These are phyloP conservation scores for Suillus americanus DNA, from an alignment of 768 basidiomycete species.

Conservation along the genomic window DNA sequence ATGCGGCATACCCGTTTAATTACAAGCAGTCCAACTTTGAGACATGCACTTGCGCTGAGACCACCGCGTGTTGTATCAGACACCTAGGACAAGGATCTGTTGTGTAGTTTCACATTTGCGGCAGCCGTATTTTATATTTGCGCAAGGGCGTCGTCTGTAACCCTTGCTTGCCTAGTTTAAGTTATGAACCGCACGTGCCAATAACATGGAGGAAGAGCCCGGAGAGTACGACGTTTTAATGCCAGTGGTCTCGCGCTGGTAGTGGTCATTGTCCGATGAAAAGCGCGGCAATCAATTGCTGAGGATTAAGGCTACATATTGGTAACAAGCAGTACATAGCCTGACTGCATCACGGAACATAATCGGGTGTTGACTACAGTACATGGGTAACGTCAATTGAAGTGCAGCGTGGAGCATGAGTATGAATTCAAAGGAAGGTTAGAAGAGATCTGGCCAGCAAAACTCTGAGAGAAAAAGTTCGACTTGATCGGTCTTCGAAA, in stretches of 20 bases:
- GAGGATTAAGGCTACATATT: conserved; percentile 2
- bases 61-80: neutral
- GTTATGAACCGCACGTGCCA: neutral
- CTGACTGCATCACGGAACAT: neutral
- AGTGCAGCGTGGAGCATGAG: neutral
- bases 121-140: neutral
- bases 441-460: conserved; percentile 1
- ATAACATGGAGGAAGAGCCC: neutral
- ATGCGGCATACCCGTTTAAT: neutral
- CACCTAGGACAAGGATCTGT: neutral
- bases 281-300: neutral
- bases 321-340: conserved; percentile 4
- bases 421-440: conserved; percentile 5
- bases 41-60: neutral
- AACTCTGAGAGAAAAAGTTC: conserved; percentile 1
- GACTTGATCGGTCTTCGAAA: neutral
- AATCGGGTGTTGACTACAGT: neutral
- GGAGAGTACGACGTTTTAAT: neutral
- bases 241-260: neutral
- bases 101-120: neutral
- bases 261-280: neutral
- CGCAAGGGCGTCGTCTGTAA: neutral
- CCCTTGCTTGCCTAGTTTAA: neutral
- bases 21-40: neutral
- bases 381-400: neutral